phyloP scores from a whole-genome alignment of 192 early-diverging fungal species.

The Endogone sp. region DNA sequence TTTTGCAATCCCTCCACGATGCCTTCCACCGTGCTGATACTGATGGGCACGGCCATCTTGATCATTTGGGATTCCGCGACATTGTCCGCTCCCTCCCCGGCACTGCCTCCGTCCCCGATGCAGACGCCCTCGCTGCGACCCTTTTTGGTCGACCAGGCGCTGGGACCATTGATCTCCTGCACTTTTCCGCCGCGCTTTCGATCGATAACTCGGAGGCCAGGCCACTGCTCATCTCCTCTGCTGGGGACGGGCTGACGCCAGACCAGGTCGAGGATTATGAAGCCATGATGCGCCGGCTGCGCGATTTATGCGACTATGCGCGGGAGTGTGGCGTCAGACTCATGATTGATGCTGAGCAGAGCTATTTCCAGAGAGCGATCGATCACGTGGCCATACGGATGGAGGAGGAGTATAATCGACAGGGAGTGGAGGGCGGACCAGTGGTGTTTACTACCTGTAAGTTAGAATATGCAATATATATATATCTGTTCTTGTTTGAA shows the following conservation, averaged over 20 bases:
- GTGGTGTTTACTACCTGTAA: conserved; percentile 88
- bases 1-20: conserved; percentile 39
- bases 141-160: conserved; percentile 40
- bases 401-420: conserved; percentile 65
- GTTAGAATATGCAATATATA: too few relatives aligned
- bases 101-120: conserved; percentile 14
- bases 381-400: conserved; percentile 77
- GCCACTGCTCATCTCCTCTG: conserved; percentile 33
- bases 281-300: conserved; percentile 62
- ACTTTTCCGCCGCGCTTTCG: conserved; percentile 61
- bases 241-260: conserved; percentile 22
- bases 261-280: conserved; percentile 72
- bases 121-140: conserved; percentile 28
- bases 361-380: conserved; percentile 90
- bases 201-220: conserved; percentile 53
- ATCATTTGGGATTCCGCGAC: conserved; percentile 39
- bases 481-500: too few relatives aligned
- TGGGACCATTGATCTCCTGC: conserved; percentile 61
- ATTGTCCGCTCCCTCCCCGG: conserved; percentile 28
- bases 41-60: conserved; percentile 47
- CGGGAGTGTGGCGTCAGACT: conserved; percentile 59
- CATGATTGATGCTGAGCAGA: conserved; percentile 92
- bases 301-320: conserved; percentile 63
- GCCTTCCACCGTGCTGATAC: conserved; percentile 46
- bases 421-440: conserved; percentile 34